Percentiles rank a stretch among this genome's conserved stretches.
Conservation (phyloP, 495 filamentous ascomycete species). For the Tetracladium setigerum region DNA sequence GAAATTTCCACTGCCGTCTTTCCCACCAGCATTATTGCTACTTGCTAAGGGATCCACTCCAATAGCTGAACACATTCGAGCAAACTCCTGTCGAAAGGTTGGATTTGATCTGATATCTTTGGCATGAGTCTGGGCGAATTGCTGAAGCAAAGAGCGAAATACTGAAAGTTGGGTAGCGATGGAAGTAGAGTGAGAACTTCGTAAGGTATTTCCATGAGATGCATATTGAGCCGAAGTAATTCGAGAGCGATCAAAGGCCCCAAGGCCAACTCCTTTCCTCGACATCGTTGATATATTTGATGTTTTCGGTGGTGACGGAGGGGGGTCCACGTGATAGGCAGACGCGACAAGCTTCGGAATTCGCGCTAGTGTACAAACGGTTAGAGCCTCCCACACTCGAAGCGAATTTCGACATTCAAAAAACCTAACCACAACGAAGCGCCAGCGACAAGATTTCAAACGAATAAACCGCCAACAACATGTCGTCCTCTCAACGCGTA, state of each 20-base stretch:
- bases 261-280: constrained; percentile 77
- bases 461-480: constrained; percentile 49
- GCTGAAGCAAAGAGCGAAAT: constrained; percentile 88
- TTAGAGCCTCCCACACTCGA: not conserved
- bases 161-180: constrained; percentile 89
- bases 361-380: not conserved
- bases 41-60: constrained; percentile 89
- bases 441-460: constrained; percentile 14
- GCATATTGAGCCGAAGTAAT: constrained; percentile 80
- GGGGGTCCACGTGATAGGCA: no score
- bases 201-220: constrained; percentile 76
- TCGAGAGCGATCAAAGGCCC: constrained; percentile 77
- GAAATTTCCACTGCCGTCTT: constrained; percentile 51
- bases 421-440: not conserved
- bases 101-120: constrained; percentile 94
- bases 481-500: constrained; percentile 67
- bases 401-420: not conserved
- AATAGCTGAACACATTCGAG: constrained; percentile 95
- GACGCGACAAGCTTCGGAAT: no score
- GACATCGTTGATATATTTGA: constrained; percentile 32
- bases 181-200: constrained; percentile 69
- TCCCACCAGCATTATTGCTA: constrained; percentile 41
- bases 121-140: constrained; percentile 88
- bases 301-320: not conserved
- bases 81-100: constrained; percentile 91